Conservation (phyloP, 768 basidiomycete species). For the Auriscalpium vulgare region DNA sequence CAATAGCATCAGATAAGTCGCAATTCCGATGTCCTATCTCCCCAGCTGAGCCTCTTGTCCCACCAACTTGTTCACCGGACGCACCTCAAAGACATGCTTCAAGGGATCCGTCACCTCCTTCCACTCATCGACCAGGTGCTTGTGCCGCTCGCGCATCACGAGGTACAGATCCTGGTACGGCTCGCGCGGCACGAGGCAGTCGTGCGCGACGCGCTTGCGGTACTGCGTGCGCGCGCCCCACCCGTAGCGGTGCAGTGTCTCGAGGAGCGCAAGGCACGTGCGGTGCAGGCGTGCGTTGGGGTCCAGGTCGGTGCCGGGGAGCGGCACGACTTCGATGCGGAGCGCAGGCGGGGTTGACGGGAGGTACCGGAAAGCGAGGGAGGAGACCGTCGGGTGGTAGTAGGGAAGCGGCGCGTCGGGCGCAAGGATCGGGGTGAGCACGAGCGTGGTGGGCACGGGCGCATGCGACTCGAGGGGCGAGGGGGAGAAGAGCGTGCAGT, state of each 20-base stretch:
- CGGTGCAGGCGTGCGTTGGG: slow-evolving; percentile 64
- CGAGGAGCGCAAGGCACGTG: slow-evolving; percentile 73
- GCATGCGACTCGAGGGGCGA: slow-evolving; percentile 8
- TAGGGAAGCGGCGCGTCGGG: slow-evolving; percentile 57
- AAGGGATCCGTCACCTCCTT: slow-evolving; percentile 75
- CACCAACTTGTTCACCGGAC: slow-evolving; percentile 5
- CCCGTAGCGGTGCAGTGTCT: slow-evolving; percentile 81
- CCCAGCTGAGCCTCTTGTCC: background rate
- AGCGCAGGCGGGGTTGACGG: slow-evolving; percentile 26
- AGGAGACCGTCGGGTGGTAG: slow-evolving; percentile 79
- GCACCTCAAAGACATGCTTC: slow-evolving; percentile 86
- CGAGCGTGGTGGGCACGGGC: slow-evolving; percentile 28
- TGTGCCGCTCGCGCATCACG: slow-evolving; percentile 77
- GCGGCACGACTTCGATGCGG: slow-evolving; percentile 51
- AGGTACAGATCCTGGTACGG: slow-evolving; percentile 88
- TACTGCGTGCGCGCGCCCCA: slow-evolving; percentile 79
- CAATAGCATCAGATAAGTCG: slow-evolving; percentile 84
- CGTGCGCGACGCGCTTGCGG: slow-evolving; percentile 80
- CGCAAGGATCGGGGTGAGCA: slow-evolving; percentile 52
- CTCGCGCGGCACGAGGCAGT: slow-evolving; percentile 68
- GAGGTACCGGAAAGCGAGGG: slow-evolving; percentile 77
- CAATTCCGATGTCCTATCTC: slow-evolving; percentile 84
- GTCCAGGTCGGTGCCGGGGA: slow-evolving; percentile 38
- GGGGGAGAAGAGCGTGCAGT: slow-evolving; percentile 59
- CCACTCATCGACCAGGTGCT: slow-evolving; percentile 69